Evolutionary conservation across 2,329 filamentous ascomycete genomes (phyloP), one percentile per base, ranked within the genome.

Genomic region (Fonsecaea pedrosoi): DNA sequence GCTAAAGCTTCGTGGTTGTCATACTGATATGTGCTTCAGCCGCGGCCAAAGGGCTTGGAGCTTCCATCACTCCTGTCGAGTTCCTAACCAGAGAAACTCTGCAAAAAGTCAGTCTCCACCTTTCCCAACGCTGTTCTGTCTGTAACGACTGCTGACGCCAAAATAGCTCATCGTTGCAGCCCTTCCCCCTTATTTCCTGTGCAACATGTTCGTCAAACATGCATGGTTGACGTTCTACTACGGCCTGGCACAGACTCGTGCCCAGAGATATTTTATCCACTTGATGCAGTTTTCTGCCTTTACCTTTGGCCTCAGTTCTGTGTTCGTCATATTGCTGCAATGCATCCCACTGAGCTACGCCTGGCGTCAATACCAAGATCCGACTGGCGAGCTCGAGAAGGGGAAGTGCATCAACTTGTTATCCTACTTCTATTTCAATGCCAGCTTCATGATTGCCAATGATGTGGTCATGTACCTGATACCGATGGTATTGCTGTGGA

Each of bases 201-300:
- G 68, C 56, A 70, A 70, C 65, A 70, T 70, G 68, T 67, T 70
- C 55, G 65, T 70, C 65, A 70, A 70, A 60, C 68, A 70, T 35
- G 68, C 68, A 30, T 70, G 68, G 68, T 64, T 70, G 60, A 70
- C 68, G 15, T 70, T 70, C 56, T 70, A 70, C 53, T 70, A 70
- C 53, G 68, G 65, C 45, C 63, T 70, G 54, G 60, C 68, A 56
- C 65, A 64, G 32, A 70, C 59, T 15, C 65, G 65, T 25, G 30
- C n/a, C 12, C 68, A 68, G 54, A 63, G 37, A 48, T 70, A 59
- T 18, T 68, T 68, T 42, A 70, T 68, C 56, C 68, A 70, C 53
- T 56, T 66, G 30, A 68, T 70, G 68, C 68, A 70, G 35, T 45
- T 68, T 32, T 8, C 64, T 7, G 68, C 68, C 2, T 60, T 58